Evolutionary conservation across 805 yeast genomes (phyloP).

Genomic region (Isabelozyma gotoi): DNA sequence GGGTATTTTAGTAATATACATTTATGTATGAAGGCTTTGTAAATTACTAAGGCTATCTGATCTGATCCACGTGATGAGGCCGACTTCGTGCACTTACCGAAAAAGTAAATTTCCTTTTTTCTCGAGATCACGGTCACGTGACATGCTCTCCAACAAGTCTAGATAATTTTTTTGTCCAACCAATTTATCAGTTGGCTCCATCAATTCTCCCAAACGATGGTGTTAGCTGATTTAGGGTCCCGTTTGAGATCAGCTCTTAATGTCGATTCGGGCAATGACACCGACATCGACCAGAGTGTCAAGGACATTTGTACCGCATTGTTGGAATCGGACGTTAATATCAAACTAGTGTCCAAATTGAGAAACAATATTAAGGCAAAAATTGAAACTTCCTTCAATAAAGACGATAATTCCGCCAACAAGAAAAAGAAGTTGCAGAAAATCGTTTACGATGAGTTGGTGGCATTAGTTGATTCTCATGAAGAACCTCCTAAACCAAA

Average conservation of each 20-base stretch:
- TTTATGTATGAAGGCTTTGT: background rate
- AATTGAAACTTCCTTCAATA: slow-evolving; percentile 57
- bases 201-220: slow-evolving; percentile 24
- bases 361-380: slow-evolving; percentile 55
- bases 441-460: slow-evolving; percentile 90
- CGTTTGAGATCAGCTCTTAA: slow-evolving; percentile 42
- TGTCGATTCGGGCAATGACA: slow-evolving; percentile 39
- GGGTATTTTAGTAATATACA: background rate
- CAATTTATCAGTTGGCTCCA: too few relatives aligned
- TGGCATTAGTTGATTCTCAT: slow-evolving; percentile 77
- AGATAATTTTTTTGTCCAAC: too few relatives aligned
- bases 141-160: too few relatives aligned
- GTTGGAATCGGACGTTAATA: slow-evolving; percentile 91
- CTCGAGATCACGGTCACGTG: too few relatives aligned
- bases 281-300: slow-evolving; percentile 52
- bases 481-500: slow-evolving; percentile 73
- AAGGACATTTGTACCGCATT: slow-evolving; percentile 90
- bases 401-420: slow-evolving; percentile 50
- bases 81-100: too few relatives aligned
- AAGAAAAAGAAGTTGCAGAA: slow-evolving; percentile 86
- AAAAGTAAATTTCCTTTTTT: too few relatives aligned
- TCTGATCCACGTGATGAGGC: background rate
- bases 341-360: slow-evolving; percentile 73
- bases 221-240: slow-evolving; percentile 46
- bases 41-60: too few relatives aligned